Evolutionary conservation across 495 filamentous ascomycete genomes (phyloP).

Genomic region (Hypoxylon fuscum): DNA sequence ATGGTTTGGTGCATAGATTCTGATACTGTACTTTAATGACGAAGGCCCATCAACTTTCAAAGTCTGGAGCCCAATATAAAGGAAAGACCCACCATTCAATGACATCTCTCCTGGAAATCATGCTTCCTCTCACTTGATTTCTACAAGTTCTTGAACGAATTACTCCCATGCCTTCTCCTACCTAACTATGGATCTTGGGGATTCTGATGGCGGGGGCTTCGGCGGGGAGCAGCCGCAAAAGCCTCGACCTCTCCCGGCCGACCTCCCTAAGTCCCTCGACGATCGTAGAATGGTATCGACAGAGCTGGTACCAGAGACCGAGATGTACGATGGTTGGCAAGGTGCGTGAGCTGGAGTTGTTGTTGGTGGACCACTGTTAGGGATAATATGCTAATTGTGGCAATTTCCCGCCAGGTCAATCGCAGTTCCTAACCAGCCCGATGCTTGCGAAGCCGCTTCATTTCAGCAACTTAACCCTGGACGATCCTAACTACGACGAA

Average conservation of each 20-base stretch:
- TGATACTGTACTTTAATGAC: conserved; percentile 32
- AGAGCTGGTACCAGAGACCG: conserved; percentile 76
- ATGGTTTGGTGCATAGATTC: conserved; percentile 20
- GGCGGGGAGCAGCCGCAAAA: conserved; percentile 47
- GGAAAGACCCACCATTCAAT: conserved; percentile 28
- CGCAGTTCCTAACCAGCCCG: conserved; percentile 89
- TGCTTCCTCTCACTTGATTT: conserved; percentile 21
- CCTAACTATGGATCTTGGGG: conserved; percentile 66
- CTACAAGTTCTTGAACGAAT: conserved; percentile 33
- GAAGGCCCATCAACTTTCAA: conserved; percentile 15
- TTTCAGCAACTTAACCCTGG: conserved; percentile 82
- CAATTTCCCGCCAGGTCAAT: conserved; percentile 72
- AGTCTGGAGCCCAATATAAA: conserved; percentile 31
- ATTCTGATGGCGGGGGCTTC: conserved; percentile 58
- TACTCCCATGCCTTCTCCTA: conserved; percentile 42
- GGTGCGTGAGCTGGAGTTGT: conserved; percentile 61
- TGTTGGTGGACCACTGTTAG: background rate
- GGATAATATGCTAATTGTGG: conserved; percentile 32
- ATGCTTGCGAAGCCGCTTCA: conserved; percentile 81
- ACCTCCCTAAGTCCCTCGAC: conserved; percentile 90
- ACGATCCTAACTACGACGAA: conserved; percentile 76
- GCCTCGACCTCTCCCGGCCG: conserved; percentile 73
- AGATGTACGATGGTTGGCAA: conserved; percentile 99
- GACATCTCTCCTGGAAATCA: conserved; percentile 31
- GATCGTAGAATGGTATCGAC: conserved; percentile 73